Percentiles rank a stretch among this genome's conserved stretches.
Evolutionary conservation across 176 grass and related monocot species (phyloP).

Genomic region (Rhipidocladum racemiflorum): DNA sequence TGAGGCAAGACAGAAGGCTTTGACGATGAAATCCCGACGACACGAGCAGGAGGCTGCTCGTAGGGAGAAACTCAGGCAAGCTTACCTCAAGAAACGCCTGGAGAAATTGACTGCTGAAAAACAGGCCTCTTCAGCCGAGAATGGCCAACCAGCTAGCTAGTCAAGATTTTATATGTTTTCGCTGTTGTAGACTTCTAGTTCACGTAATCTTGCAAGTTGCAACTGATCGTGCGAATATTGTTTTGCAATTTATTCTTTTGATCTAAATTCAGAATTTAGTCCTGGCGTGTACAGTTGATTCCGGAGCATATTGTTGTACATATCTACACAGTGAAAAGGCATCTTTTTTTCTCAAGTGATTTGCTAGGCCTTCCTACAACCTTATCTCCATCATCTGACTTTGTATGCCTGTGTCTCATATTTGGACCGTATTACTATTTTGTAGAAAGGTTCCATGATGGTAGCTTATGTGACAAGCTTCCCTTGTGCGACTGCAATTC

Average conservation of each 20-base stretch:
- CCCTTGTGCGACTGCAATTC: not conserved
- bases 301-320: slow-evolving; percentile 22
- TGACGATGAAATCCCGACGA: slow-evolving; percentile 57
- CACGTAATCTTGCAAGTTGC: slow-evolving; percentile 14
- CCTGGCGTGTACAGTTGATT: slow-evolving; percentile 27
- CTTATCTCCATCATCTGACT: not conserved
- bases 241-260: not conserved
- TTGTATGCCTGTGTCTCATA: not conserved
- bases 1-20: slow-evolving; percentile 74
- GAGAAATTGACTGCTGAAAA: slow-evolving; percentile 72
- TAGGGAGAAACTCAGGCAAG: slow-evolving; percentile 85
- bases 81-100: slow-evolving; percentile 90
- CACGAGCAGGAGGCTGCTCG: slow-evolving; percentile 84
- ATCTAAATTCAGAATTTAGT: not conserved
- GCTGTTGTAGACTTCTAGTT: not conserved
- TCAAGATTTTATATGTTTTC: not conserved
- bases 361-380: not conserved
- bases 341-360: not conserved
- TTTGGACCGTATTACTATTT: not conserved
- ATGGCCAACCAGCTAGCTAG: slow-evolving; percentile 34
- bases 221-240: not conserved
- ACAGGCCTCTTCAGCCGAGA: slow-evolving; percentile 44
- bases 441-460: not conserved
- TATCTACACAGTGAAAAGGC: not conserved
- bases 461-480: not conserved